These are phyloP conservation scores for Yamadazyma kitorensis DNA, from an alignment of 805 yeast species.

Conservation along the genomic window DNA sequence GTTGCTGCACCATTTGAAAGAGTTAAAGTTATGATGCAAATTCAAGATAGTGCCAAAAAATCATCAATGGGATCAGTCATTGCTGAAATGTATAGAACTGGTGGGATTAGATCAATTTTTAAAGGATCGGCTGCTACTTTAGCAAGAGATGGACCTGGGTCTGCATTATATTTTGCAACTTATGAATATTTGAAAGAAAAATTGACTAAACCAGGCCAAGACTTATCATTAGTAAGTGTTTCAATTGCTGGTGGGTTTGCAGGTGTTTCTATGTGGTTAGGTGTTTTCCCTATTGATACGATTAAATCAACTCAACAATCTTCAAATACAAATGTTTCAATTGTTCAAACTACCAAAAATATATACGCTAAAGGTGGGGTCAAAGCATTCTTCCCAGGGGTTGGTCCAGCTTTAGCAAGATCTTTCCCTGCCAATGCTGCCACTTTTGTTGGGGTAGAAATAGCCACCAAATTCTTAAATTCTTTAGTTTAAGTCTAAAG, in stretches of 20 bases:
- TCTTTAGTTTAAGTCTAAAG: constrained; percentile 25
- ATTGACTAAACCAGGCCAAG: constrained; percentile 51
- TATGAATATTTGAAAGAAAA: constrained; percentile 76
- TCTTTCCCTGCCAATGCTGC: constrained; percentile 99
- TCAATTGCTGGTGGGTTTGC: constrained; percentile 93
- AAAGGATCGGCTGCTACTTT: constrained; percentile 90
- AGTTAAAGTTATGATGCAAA: constrained; percentile 89
- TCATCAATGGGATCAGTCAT: constrained; percentile 59
- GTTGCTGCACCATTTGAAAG: constrained; percentile 98
- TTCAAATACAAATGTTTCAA: constrained; percentile 50
- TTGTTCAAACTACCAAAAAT: constrained; percentile 61
- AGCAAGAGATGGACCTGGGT: constrained; percentile 97
- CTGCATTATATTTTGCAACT: constrained; percentile 92
- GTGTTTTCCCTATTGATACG: constrained; percentile 94
- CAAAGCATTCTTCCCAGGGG: constrained; percentile 94
- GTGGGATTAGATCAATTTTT: constrained; percentile 81
- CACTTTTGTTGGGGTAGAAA: constrained; percentile 91
- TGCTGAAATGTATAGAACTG: constrained; percentile 65
- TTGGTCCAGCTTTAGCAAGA: constrained; percentile 91
- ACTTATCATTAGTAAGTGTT: constrained; percentile 68
- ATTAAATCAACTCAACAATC: constrained; percentile 82
- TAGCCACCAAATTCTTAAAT: constrained; percentile 52
- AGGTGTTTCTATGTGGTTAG: constrained; percentile 96
- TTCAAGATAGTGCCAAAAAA: constrained; percentile 50
- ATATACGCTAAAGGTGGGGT: constrained; percentile 78